phyloP scores from a whole-genome alignment of 2,329 filamentous ascomycete species.

The Penicillium nordicum region DNA sequence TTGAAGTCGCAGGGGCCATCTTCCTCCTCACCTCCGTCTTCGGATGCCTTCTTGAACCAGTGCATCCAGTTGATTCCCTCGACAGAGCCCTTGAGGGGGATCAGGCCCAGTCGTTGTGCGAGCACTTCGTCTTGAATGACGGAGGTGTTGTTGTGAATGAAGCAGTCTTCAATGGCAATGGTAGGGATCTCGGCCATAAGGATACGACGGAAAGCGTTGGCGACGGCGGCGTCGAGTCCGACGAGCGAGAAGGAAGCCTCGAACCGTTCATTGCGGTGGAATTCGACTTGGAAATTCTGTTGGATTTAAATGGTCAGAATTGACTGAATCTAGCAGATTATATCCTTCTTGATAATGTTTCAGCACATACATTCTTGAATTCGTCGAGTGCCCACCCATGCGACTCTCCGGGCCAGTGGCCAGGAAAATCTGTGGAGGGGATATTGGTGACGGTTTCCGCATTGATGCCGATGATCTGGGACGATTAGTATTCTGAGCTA shows the following conservation, averaged over 20 bases:
- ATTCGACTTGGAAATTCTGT: conserved; percentile 69
- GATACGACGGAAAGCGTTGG: conserved; percentile 96
- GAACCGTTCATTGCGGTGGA: conserved; percentile 75
- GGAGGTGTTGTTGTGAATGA: conserved; percentile 92
- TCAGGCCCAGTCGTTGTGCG: conserved; percentile 80
- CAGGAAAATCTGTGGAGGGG: conserved; percentile 85
- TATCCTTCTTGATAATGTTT: neutral
- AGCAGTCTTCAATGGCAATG: conserved; percentile 90
- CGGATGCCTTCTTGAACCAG: conserved; percentile 72
- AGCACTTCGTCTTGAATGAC: conserved; percentile 98
- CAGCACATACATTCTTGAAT: conserved; percentile 57
- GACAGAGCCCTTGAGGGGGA: conserved; percentile 78
- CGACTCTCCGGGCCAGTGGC: conserved; percentile 85
- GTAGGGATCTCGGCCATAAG: conserved; percentile 92
- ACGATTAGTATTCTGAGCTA: conserved; percentile 2
- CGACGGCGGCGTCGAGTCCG: conserved; percentile 85
- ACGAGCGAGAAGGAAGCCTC: conserved; percentile 87
- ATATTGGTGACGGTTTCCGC: conserved; percentile 87
- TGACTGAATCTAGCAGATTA: neutral
- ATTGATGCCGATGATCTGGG: conserved; percentile 79
- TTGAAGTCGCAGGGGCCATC: conserved; percentile 68
- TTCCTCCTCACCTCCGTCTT: conserved; percentile 52
- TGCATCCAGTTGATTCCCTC: conserved; percentile 77
- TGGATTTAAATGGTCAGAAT: conserved; percentile 3
- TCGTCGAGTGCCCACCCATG: conserved; percentile 71